Conservation (phyloP, 805 yeast species). For the Candida morakotiae region DNA sequence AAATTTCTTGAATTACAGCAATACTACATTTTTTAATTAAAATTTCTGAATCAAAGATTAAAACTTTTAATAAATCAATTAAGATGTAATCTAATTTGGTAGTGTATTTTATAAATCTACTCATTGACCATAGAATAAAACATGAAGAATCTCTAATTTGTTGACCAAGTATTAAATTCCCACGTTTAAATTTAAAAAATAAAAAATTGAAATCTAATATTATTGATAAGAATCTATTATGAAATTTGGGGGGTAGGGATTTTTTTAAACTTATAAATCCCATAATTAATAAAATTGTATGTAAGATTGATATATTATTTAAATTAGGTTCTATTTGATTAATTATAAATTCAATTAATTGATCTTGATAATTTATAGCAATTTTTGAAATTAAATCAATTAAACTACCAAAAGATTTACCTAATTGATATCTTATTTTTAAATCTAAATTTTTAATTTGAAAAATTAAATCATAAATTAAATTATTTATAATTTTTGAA, state of each 20-base stretch:
- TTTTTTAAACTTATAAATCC: constrained; percentile 41
- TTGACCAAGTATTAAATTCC: constrained; percentile 53
- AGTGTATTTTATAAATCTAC: not conserved
- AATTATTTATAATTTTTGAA: constrained; percentile 47
- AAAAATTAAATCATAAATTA: constrained; percentile 34
- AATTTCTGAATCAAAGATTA: constrained; percentile 71
- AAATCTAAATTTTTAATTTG: constrained; percentile 45
- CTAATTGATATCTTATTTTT: constrained; percentile 56
- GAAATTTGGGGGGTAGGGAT: constrained; percentile 17
- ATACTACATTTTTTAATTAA: constrained; percentile 75
- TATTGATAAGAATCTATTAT: constrained; percentile 24
- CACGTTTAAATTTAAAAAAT: constrained; percentile 53
- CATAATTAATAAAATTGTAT: constrained; percentile 53
- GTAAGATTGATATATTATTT: constrained; percentile 42
- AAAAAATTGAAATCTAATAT: constrained; percentile 40
- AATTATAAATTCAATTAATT: constrained; percentile 33
- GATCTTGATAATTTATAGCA: constrained; percentile 38
- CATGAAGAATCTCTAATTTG: constrained; percentile 83
- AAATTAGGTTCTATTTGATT: constrained; percentile 27
- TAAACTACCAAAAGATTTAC: constrained; percentile 61
- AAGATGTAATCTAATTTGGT: constrained; percentile 11
- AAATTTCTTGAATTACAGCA: constrained; percentile 81
- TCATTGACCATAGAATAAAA: constrained; percentile 76
- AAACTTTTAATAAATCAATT: constrained; percentile 43
- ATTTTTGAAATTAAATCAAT: constrained; percentile 26